These are phyloP conservation scores for Fusarium ambrosium DNA, from an alignment of 2,329 filamentous ascomycete species.

Conservation along the genomic window DNA sequence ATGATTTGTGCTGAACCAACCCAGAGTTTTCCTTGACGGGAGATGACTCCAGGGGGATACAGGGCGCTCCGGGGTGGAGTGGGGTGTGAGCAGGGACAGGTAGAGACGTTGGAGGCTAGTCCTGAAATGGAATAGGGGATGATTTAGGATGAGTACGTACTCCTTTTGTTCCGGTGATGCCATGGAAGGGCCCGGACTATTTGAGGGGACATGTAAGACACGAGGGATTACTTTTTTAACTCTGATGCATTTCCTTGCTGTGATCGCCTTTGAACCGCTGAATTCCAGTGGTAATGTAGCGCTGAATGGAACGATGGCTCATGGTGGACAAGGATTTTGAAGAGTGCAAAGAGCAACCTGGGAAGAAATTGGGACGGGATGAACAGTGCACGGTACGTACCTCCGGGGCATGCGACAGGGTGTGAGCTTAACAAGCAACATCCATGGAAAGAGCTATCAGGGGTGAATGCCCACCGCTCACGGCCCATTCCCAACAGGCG, in stretches of 20 bases:
- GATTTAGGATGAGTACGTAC: slow-evolving; percentile 25
- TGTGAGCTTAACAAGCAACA: slow-evolving; percentile 25
- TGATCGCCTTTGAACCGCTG: slow-evolving; percentile 4
- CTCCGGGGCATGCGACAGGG: slow-evolving; percentile 36
- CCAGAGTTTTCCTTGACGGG: slow-evolving; percentile 40
- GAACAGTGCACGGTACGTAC: slow-evolving; percentile 39
- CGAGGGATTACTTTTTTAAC: not conserved
- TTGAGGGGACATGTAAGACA: not conserved
- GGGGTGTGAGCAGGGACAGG: slow-evolving; percentile 31
- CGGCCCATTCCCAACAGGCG: slow-evolving; percentile 9
- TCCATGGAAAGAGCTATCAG: slow-evolving; percentile 5
- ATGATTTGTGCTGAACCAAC: slow-evolving; percentile 36
- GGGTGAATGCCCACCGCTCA: slow-evolving; percentile 24
- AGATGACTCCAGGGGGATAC: slow-evolving; percentile 46
- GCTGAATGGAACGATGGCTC: slow-evolving; percentile 40
- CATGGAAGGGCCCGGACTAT: not conserved
- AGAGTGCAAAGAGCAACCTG: slow-evolving; percentile 16
- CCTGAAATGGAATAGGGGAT: slow-evolving; percentile 27
- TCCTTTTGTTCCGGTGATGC: slow-evolving; percentile 3
- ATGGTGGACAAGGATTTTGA: slow-evolving; percentile 37
- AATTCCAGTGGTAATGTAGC: slow-evolving; percentile 17
- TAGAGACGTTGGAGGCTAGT: slow-evolving; percentile 26
- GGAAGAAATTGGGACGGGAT: slow-evolving; percentile 35
- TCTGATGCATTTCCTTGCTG: not conserved
- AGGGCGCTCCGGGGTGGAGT: slow-evolving; percentile 40